Evolutionary conservation across 495 filamentous ascomycete species (phyloP).

Genomic region (Neurospora terricola): DNA sequence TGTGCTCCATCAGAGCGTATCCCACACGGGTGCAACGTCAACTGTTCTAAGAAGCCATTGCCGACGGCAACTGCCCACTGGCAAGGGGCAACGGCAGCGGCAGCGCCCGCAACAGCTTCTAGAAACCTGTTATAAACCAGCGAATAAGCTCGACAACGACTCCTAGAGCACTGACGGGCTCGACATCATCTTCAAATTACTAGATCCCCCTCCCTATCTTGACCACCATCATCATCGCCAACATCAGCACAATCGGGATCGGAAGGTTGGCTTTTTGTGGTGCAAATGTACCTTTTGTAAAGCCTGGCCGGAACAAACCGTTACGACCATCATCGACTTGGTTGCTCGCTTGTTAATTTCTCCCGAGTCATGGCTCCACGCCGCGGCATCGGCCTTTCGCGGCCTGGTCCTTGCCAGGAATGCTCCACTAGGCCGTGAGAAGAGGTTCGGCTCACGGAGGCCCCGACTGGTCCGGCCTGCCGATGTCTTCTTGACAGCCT

Average conservation of each 20-base stretch:
- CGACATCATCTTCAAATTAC: neutral
- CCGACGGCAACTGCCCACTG: neutral
- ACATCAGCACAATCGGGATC: neutral
- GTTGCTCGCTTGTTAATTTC: neutral
- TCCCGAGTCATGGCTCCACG: neutral
- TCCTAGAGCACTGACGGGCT: neutral
- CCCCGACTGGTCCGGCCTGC: neutral
- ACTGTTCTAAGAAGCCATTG: neutral
- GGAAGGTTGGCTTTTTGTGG: neutral
- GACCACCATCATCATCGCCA: neutral
- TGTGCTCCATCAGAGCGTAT: neutral
- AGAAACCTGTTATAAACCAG: neutral
- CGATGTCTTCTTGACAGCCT: neutral
- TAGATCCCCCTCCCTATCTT: neutral
- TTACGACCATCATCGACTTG: neutral
- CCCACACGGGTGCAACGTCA: neutral
- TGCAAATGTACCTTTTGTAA: neutral
- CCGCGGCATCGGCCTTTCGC: neutral
- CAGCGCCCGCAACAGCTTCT: neutral
- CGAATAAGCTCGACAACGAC: neutral
- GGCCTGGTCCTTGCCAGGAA: neutral
- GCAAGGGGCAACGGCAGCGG: neutral
- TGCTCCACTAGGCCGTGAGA: neutral
- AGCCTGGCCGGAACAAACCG: neutral
- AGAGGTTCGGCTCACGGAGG: neutral